Base-by-base conservation (phyloP, 2,329 filamentous ascomycete genomes). In the Nigrospora oryzae region DNA sequence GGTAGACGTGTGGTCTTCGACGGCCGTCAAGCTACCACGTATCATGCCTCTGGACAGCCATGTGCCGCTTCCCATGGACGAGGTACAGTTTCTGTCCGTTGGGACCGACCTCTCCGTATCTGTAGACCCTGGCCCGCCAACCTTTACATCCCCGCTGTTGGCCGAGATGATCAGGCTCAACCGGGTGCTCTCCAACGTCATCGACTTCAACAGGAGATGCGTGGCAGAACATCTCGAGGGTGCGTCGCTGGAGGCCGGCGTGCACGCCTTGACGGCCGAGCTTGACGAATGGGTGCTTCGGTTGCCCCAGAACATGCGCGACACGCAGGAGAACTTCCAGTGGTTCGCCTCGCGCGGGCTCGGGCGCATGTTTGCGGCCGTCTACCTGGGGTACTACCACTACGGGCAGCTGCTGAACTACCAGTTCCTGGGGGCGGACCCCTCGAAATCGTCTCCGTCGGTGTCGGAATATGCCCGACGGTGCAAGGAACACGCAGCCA, bases 401-500 rank as follows among this genome's bases (percentile, higher is more conserved):
- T 71, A 67, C 47, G 61, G 63, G 5, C 65, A 70, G 42, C 57
- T 73, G n/a, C 61, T 74, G 5, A 70, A 66, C 53, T 74, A 72
- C 46, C 67, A 67, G 42, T 73, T 69, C 49, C 59, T 73, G 1
- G 54, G 59, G 2, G 38, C 41, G 13, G 38, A 44, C 17, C 19
- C 30, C 32, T 45, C 37, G 4, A 17, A 36, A 11, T 15, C 37
- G 7, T 33, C 50, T 31, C 51, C 50, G 11, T 49, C 51, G 6
- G 49, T 45, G 13, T 61, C 65, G 38, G 56, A 60, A 17, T 67
- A 68, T 45, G 63, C 66, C 2, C 50, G 60, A 6, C 63, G 62
- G 42, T 70, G 66, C 51, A 68, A 68, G 47, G 45, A 53, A 2
- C 63, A 70, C 44, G 65, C 69, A 1, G 56, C 61, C 0, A 57